A percentile compares a stretch with the other conserved stretches of the same genome.
phyloP scores from a whole-genome alignment of 2,329 filamentous ascomycete species.

The Lomentospora prolificans region DNA sequence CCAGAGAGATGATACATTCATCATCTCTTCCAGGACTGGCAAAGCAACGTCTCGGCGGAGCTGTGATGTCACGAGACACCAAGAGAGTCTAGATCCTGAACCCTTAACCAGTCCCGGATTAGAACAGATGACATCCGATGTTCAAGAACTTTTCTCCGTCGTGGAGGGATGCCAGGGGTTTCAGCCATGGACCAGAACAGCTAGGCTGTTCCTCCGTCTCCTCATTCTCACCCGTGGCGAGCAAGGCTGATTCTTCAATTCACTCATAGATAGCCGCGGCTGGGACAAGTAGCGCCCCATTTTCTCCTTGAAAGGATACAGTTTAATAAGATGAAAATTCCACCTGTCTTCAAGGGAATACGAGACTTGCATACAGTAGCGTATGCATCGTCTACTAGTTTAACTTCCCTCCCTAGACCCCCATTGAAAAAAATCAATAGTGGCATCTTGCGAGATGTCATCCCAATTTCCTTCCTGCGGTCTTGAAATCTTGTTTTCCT shows the following conservation, averaged over 20 bases:
- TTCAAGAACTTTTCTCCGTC: too few species aligned
- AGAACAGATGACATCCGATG: not conserved
- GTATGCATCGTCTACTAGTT: not conserved
- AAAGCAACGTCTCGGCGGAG: not conserved
- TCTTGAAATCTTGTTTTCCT: too few species aligned
- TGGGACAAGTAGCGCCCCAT: not conserved
- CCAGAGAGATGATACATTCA: not conserved
- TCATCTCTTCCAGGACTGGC: not conserved
- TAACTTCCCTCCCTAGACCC: not conserved
- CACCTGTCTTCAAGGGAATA: not conserved
- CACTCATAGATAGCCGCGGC: too few species aligned
- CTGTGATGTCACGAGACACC: not conserved
- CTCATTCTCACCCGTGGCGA: too few species aligned
- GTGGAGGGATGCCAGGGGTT: too few species aligned
- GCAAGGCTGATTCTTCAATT: too few species aligned
- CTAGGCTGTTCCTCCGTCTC: too few species aligned
- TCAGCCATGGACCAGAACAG: too few species aligned
- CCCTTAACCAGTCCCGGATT: not conserved
- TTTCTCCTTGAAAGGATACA: not conserved
- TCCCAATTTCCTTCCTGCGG: not conserved
- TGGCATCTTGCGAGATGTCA: not conserved
- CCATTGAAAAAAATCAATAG: too few species aligned
- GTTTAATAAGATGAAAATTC: not conserved
- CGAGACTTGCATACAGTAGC: slow-evolving; percentile 2
- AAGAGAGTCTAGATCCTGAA: not conserved